A percentile compares a stretch with the other conserved stretches of the same genome.
Evolutionary conservation across 495 filamentous ascomycete species (phyloP).

Genomic region (Trypethelium eluteriae): DNA sequence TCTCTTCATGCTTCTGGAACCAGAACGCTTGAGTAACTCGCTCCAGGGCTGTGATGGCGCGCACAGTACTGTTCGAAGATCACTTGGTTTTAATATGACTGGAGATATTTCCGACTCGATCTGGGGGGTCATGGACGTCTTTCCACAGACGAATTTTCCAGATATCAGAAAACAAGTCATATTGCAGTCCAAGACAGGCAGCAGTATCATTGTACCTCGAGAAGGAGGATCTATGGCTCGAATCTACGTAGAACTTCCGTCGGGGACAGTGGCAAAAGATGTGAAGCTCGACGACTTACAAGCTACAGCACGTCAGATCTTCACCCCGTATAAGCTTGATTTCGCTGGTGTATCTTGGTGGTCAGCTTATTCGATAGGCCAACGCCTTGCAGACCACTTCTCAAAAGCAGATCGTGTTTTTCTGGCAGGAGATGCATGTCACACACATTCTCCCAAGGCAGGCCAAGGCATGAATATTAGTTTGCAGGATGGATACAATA

Average conservation of each 20-base stretch:
- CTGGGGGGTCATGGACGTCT: conserved; percentile 81
- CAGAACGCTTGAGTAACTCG: neutral
- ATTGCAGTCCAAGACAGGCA: conserved; percentile 49
- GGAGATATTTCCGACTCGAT: conserved; percentile 68
- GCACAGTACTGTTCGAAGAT: conserved; percentile 58
- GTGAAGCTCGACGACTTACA: conserved; percentile 51
- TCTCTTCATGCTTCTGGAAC: neutral
- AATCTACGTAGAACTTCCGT: conserved; percentile 54
- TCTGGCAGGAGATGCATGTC: conserved; percentile 72
- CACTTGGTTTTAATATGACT: conserved; percentile 61
- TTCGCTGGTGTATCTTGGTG: conserved; percentile 49
- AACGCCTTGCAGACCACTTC: conserved; percentile 51
- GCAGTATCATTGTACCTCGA: conserved; percentile 56
- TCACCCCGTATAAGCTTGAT: conserved; percentile 50
- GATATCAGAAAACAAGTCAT: conserved; percentile 56
- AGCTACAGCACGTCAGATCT: conserved; percentile 49
- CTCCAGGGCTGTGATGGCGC: conserved; percentile 68
- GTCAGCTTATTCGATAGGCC: conserved; percentile 53
- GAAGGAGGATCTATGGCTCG: conserved; percentile 54
- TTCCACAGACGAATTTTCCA: conserved; percentile 68
- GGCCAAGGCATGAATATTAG: conserved; percentile 52
- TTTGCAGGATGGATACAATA: conserved; percentile 15
- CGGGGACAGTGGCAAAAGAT: conserved; percentile 43
- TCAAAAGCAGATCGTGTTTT: conserved; percentile 56
- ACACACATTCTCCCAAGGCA: conserved; percentile 77